These are phyloP conservation scores for Solanum ossicruentum DNA, from an alignment of 257 asterid genomes.

Conservation along the genomic window DNA sequence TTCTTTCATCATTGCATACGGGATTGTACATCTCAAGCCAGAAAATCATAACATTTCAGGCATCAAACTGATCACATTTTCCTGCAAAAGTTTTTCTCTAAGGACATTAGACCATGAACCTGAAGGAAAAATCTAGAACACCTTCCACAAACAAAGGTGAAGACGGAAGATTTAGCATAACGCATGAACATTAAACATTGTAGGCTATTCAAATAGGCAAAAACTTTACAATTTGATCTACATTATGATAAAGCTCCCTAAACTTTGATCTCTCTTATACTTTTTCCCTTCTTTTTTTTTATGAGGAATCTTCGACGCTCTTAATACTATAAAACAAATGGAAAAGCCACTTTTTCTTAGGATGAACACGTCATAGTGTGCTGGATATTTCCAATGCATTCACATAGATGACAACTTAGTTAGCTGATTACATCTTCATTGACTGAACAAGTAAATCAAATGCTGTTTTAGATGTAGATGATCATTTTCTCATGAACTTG, in stretches of 20 bases:
- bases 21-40: conserved; percentile 14
- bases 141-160: not conserved
- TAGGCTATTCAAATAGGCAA: not conserved
- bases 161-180: not conserved
- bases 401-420: not conserved
- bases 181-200: not conserved
- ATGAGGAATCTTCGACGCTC: not conserved
- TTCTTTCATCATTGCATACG: conserved; percentile 36
- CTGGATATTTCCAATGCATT: not conserved
- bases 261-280: not conserved
- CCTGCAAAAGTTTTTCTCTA: not conserved
- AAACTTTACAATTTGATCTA: not conserved
- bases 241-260: not conserved
- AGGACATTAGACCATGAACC: not conserved
- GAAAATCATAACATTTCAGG: not conserved
- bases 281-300: not conserved
- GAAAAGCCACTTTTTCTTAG: not conserved
- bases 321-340: not conserved
- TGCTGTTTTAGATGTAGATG: not conserved
- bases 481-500: not conserved
- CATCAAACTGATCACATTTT: not conserved
- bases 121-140: not conserved
- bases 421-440: not conserved
- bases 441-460: not conserved
- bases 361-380: not conserved